Conservation (phyloP, 306 rosid species). For the Quercus engelmannii region DNA sequence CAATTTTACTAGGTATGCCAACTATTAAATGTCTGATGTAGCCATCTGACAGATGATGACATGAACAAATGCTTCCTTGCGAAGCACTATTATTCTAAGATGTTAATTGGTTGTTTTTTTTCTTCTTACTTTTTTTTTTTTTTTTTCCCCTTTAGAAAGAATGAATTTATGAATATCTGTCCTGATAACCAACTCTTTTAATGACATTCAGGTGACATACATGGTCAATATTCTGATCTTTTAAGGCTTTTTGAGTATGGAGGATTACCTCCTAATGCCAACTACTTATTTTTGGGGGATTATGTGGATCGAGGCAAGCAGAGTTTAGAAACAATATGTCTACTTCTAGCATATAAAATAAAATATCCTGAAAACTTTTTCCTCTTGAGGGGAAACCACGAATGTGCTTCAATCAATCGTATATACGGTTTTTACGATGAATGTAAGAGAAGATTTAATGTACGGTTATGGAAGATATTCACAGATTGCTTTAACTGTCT, state of each 20-base stretch:
- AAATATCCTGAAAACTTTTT: slow-evolving; percentile 88
- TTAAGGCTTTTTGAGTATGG: slow-evolving; percentile 93
- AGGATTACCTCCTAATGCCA: slow-evolving; percentile 88
- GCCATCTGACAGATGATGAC: no score
- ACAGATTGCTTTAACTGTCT: slow-evolving; percentile 91
- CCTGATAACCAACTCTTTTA: slow-evolving; percentile 2
- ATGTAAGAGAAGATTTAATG: slow-evolving; percentile 90
- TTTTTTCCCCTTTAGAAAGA: not conserved
- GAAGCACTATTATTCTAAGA: no score
- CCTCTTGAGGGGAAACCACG: slow-evolving; percentile 93
- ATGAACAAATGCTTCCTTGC: no score
- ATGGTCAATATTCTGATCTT: slow-evolving; percentile 95
- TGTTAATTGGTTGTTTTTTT: no score
- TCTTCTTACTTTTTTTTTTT: not conserved
- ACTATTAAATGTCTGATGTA: no score
- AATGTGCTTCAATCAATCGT: slow-evolving; percentile 94
- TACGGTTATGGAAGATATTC: slow-evolving; percentile 82
- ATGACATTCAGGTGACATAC: slow-evolving; percentile 73
- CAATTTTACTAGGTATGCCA: no score
- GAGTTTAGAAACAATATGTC: slow-evolving; percentile 92
- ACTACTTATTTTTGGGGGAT: slow-evolving; percentile 94
- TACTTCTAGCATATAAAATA: slow-evolving; percentile 86
- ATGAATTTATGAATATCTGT: no score
- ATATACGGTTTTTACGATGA: slow-evolving; percentile 97
- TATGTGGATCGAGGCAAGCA: slow-evolving; percentile 97